Base-by-base conservation (phyloP, 2,329 filamentous ascomycete species). In the Fusarium zealandicum region DNA sequence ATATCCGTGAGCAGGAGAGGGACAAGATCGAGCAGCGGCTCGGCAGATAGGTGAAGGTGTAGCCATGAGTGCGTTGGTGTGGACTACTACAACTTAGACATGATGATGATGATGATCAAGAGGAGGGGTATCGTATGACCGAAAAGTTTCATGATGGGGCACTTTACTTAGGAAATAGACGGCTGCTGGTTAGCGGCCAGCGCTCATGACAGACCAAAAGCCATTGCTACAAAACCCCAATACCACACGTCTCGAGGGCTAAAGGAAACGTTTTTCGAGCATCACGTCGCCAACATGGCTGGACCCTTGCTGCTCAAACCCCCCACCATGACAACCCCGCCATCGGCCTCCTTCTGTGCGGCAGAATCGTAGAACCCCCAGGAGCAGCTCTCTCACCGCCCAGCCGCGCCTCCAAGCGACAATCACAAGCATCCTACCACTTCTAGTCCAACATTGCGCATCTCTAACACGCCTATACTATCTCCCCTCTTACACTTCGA, bases 11-110 rank as follows among this genome's bases (percentile, higher is more conserved):
- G 35, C 74, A 81, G 49, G 90, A 96, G 78, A 87, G 81, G 76
- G 71, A 75, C 64, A 92, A 89, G 82, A 87, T 90, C 60, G 93
- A 97, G 81, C 76, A 78, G 66, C 82, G 90, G 52, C 77, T 96
- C 61, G 81, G 75, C 12, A 60, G 69, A 48, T 73, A 60, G 63
- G 30, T 18, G 18, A 28, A 18, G 27, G 8, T 17, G 28, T 40
- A 39, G 37, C 9, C 36, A n/a, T 20, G 22, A 13, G 25, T 43
- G 43, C 28, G 35, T 38, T 6, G 22, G 22, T 25, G 22, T 25
- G 3, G 22, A 25, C 22, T 5, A 25, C 22, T 25, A 25, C 22
- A 25, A 8, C 22, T 25, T 37, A 17, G 41, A 45, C 39, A 54
- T 27, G 36, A 43, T 45, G 14, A 37, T 36, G 12, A 41, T 17